Evolutionary conservation across 306 rosid genomes (phyloP).

Genomic region (Glycyrrhiza uralensis): DNA sequence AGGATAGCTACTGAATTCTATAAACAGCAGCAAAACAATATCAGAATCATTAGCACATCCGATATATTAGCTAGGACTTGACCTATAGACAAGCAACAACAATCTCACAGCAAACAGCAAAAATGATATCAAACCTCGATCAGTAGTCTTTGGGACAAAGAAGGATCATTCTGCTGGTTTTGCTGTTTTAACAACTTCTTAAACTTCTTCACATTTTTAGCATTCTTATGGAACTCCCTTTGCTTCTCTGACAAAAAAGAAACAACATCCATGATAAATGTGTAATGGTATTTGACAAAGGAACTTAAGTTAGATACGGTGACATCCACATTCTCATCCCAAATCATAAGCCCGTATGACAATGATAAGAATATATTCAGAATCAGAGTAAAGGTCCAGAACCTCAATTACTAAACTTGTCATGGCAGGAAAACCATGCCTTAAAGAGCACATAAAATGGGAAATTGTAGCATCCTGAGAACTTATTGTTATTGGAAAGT

Average conservation of each 20-base stretch:
- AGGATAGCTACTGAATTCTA: not conserved
- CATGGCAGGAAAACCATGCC: not conserved
- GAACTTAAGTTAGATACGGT: not conserved
- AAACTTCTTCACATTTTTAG: conserved; percentile 71
- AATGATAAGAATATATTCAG: not conserved
- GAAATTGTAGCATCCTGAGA: not conserved
- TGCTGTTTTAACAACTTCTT: conserved; percentile 59
- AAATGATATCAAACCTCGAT: conserved; percentile 44
- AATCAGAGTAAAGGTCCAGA: not conserved
- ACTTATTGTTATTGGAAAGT: not conserved
- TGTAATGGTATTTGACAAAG: not conserved
- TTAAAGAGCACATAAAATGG: not conserved
- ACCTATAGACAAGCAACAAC: not conserved
- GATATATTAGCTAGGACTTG: not conserved
- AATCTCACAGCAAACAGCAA: not conserved
- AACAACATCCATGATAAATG: conserved; percentile 8
- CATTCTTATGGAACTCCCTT: conserved; percentile 71
- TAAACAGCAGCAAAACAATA: not conserved
- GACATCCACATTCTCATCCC: not conserved
- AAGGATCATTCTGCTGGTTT: conserved; percentile 32
- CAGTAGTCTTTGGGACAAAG: conserved; percentile 4
- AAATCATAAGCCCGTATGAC: not conserved
- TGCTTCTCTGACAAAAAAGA: conserved; percentile 57
- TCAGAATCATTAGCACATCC: not conserved
- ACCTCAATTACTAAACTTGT: not conserved